Conservation (phyloP, 169 alveolate genomes). For the Babesia ovis region DNA sequence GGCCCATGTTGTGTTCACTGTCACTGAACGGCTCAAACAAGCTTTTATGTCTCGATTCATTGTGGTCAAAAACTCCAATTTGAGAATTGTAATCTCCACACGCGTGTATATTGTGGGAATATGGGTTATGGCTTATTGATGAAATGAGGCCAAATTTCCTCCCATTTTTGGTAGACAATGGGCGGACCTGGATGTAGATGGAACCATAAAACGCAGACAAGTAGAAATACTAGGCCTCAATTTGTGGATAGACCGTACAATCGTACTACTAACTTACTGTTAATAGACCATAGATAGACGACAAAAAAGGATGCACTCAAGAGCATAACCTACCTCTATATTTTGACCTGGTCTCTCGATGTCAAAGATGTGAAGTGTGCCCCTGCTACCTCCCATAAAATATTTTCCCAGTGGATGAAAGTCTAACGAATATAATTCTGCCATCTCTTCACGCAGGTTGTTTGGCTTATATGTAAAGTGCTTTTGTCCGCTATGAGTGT, state of each 20-base stretch:
- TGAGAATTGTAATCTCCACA: slow-evolving; percentile 57
- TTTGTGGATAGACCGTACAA: no score
- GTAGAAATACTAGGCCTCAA: no score
- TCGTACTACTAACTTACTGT: no score
- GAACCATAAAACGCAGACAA: neutral
- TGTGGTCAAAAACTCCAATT: slow-evolving; percentile 55
- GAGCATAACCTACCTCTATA: slow-evolving; percentile 41
- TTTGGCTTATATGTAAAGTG: slow-evolving; percentile 66
- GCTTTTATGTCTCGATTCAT: slow-evolving; percentile 49
- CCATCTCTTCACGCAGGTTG: slow-evolving; percentile 43
- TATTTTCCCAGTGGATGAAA: slow-evolving; percentile 70
- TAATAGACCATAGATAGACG: neutral
- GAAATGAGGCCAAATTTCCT: slow-evolving; percentile 56
- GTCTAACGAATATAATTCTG: slow-evolving; percentile 47
- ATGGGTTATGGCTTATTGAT: slow-evolving; percentile 45
- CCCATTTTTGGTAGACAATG: slow-evolving; percentile 19
- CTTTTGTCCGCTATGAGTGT: slow-evolving; percentile 29
- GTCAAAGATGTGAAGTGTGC: slow-evolving; percentile 56
- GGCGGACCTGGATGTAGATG: slow-evolving; percentile 41
- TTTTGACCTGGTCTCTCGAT: slow-evolving; percentile 58
- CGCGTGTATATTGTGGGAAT: slow-evolving; percentile 42
- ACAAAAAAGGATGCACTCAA: neutral
- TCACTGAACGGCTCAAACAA: slow-evolving; percentile 37
- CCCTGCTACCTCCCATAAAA: slow-evolving; percentile 40
- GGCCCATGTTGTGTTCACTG: slow-evolving; percentile 36